Evolutionary conservation across 75 land plant species (phyloP).

Genomic region (Cryptomeria japonica): DNA sequence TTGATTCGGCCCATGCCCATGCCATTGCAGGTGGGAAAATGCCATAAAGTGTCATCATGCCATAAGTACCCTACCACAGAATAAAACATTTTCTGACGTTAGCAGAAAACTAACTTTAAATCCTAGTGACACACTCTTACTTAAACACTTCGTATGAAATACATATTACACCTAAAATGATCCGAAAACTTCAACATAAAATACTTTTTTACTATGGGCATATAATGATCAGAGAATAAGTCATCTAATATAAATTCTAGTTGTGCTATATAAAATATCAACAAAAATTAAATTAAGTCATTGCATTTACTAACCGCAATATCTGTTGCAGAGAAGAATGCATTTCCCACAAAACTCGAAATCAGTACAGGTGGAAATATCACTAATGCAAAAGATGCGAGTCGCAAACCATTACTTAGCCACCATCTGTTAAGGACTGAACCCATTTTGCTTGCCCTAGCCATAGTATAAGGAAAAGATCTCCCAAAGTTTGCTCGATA

Average conservation of each 20-base stretch:
- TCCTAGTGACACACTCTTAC: background rate
- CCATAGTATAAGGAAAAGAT: too few species aligned
- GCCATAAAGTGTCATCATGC: conserved; percentile 80
- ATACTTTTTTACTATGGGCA: too few species aligned
- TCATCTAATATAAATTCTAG: background rate
- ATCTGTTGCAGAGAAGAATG: conserved; percentile 80
- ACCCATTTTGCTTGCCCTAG: too few species aligned
- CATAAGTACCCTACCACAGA: conserved; percentile 62
- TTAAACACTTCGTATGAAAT: background rate
- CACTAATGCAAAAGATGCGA: conserved; percentile 28
- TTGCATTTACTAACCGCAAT: conserved; percentile 56
- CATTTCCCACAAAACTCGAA: conserved; percentile 61
- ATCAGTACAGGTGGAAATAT: conserved; percentile 56
- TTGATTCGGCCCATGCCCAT: conserved; percentile 37
- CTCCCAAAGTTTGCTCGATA: background rate
- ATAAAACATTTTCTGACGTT: background rate
- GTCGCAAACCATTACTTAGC: too few species aligned
- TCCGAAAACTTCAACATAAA: background rate
- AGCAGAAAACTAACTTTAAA: background rate
- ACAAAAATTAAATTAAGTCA: background rate
- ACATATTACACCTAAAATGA: background rate
- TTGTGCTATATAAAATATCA: background rate
- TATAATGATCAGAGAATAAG: background rate
- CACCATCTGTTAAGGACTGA: too few species aligned
- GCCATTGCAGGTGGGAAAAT: conserved; percentile 89